Base-by-base conservation (phyloP, 164 flowering plant genomes). In the Magnolia officinalis region DNA sequence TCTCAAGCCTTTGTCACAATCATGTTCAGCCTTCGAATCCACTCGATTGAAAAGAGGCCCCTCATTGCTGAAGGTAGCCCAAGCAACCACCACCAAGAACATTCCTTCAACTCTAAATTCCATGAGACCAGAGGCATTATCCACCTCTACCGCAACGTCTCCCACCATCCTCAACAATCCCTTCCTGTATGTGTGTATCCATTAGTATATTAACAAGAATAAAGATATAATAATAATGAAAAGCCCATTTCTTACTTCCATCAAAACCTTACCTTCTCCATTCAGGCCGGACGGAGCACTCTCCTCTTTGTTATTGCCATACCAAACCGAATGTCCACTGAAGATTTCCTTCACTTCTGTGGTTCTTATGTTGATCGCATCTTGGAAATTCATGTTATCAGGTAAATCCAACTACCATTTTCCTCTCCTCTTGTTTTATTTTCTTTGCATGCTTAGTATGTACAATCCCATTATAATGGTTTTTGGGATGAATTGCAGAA, bases 281-380 rank as follows among this genome's bases (percentile, higher is more conserved):
- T 74, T 26, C 69, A 74, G 26, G 61, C 7, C 5, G 71, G 71
- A 37, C 61, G 77, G 19, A 82, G 91, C 74, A 79, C 89, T 14
- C 78, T 82, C 73, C 85, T 91, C 78, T 91, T 92, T 81, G 85
- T 93, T 55, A 89, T 90, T 49, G 98, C 97, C 65, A 95, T 93
- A 67, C 99, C 98, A 13, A 89, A 84, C 75, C 90, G 90, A 74
- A 64, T 95, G 77, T 87, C 97, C 71, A 50, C 83, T 61, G 84
- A 84, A 58, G 97, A 91, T 13, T 89, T 95, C 83, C 51, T 92
- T 63, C 83, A 84, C 49, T 95, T 93, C 81, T 91, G 90, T 55
- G 91, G 84, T 13, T 65, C 88, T 51, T 83, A 84, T 72, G 72
- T 89, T 80, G 86, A 82, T 31, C 79, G 81, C 81, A 77, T 89